Evolutionary conservation across 2,329 filamentous ascomycete species (phyloP), one percentile per base, ranked within the genome.

Genomic region (Fusarium xylarioides): DNA sequence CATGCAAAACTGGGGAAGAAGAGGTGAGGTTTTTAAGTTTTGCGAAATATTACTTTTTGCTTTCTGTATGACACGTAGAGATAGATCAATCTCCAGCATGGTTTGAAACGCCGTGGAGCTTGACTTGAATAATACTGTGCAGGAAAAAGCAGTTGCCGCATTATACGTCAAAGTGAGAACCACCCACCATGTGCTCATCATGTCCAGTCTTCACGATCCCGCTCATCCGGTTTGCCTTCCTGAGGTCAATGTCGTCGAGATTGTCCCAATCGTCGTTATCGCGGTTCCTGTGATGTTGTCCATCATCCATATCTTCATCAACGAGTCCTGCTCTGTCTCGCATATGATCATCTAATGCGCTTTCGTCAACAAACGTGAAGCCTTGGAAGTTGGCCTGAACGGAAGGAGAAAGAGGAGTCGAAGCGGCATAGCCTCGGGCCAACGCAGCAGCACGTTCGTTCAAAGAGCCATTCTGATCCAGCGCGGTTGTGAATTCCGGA

Each of bases 321-420:
- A 87, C 84, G 60, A 81, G 82, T 67, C 84, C 78, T 61, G 80
- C 77, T 56, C 85, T 83, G 68, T 86, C 86, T 63, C 84, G 83
- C 90, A 94, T 95, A 74, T 96, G 92, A 71, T 95, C 94, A 58
- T 98, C 95, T 63, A 99, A 91, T 4, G 94, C 93, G 79, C 94
- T 98, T 84, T 98, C 95, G 77, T 98, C 96, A n/a, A 98, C 96
- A 81, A 97, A 99, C 0, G 96, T 99, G 83, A 99, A 99, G 38
- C 96, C 96, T 79, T 96, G 94, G 86, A 99, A 99, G 80, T 98
- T 98, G 71, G 95, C 96, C 83, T 99, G 96, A 83, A 98, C 95
- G 5, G 94, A 97, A 1, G 96, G 96, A 19, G 95, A 97, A 30
- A 99, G 86, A 1, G 96, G 96, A 0, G 96, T 99, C 19, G 94